Conservation (phyloP, 108 stramenopile species). For the Hondaea fermentalgiana region DNA sequence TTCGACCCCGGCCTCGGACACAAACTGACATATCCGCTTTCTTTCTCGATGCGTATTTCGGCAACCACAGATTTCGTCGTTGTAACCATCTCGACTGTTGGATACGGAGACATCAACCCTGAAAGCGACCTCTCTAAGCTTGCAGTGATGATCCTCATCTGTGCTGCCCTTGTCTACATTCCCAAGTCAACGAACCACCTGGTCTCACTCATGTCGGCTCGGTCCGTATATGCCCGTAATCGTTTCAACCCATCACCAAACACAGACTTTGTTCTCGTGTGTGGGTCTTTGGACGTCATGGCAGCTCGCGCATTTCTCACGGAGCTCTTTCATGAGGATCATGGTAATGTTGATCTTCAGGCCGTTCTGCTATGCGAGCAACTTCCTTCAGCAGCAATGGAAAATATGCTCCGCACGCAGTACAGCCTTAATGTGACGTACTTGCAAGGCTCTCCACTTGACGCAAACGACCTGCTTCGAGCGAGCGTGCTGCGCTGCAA, state of each 20-base stretch:
- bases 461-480: not conserved
- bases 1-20: too few relatives aligned
- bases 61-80: not conserved
- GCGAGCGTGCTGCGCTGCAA: not conserved
- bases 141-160: not conserved
- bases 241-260: not conserved
- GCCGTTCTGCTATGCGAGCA: conserved; percentile 3
- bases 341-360: not conserved
- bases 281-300: not conserved
- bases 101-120: conserved; percentile 15
- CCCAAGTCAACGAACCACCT: not conserved
- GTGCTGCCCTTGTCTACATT: not conserved
- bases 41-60: too few relatives aligned
- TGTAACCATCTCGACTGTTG: conserved; percentile 9
- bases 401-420: not conserved
- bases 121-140: not conserved
- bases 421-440: not conserved
- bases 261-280: not conserved
- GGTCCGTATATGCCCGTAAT: not conserved
- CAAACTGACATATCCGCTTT: too few relatives aligned
- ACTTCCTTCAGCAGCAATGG: not conserved
- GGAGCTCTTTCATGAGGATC: conserved; percentile 2
- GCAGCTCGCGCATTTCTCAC: not conserved
- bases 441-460: not conserved
- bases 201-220: not conserved